These are phyloP conservation scores for Didymellaceae sp. DNA, from an alignment of 2,329 filamentous ascomycete genomes.

Conservation along the genomic window DNA sequence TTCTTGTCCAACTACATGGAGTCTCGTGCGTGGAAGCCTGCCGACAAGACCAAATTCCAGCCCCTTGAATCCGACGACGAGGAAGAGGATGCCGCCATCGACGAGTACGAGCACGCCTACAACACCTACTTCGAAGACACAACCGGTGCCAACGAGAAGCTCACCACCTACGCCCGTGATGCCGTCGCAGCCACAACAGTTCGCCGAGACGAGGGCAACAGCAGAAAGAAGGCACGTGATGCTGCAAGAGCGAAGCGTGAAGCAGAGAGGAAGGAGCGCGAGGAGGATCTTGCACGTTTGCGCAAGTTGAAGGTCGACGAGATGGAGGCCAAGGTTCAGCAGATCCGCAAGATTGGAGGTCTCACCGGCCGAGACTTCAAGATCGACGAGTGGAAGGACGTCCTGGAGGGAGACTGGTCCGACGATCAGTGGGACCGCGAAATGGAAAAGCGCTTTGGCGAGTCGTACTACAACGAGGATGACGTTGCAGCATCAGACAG, in stretches of 20 bases:
- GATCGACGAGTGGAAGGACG: slow-evolving; percentile 81
- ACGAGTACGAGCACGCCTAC: slow-evolving; percentile 90
- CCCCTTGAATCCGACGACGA: slow-evolving; percentile 93
- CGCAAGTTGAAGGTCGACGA: slow-evolving; percentile 91
- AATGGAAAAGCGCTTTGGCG: slow-evolving; percentile 87
- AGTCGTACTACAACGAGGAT: slow-evolving; percentile 82
- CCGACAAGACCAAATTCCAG: slow-evolving; percentile 70
- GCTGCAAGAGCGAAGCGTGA: slow-evolving; percentile 79
- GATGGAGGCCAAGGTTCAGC: slow-evolving; percentile 81
- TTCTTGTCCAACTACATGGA: slow-evolving; percentile 96
- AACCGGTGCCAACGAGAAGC: slow-evolving; percentile 81
- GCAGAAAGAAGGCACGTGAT: slow-evolving; percentile 79
- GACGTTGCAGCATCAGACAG: slow-evolving; percentile 55
- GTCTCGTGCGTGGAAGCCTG: slow-evolving; percentile 86
- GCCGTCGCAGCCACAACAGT: slow-evolving; percentile 82
- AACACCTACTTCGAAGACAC: slow-evolving; percentile 97
- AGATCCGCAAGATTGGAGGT: slow-evolving; percentile 89
- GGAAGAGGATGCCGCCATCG: slow-evolving; percentile 75
- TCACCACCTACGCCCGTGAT: slow-evolving; percentile 89
- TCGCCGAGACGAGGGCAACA: slow-evolving; percentile 79
- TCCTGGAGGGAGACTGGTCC: slow-evolving; percentile 89
- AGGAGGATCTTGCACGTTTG: slow-evolving; percentile 81
- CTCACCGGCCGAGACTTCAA: slow-evolving; percentile 69
- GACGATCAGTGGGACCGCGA: slow-evolving; percentile 88
- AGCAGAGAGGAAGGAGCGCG: slow-evolving; percentile 74